Conservation (phyloP, 2,329 filamentous ascomycete genomes). For the Monosporascus ibericus region DNA sequence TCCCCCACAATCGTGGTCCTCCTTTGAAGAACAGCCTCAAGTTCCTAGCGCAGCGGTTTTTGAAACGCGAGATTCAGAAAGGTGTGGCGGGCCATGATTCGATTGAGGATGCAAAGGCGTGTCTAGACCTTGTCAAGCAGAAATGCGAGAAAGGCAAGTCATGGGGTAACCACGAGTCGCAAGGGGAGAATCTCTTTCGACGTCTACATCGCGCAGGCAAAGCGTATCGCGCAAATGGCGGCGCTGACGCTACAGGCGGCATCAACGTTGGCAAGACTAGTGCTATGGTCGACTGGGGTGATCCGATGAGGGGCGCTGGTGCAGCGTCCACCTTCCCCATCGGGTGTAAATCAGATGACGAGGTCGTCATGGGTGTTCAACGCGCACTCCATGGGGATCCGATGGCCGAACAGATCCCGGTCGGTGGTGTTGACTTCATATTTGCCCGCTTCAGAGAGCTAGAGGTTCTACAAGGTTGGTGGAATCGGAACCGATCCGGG, state of each 20-base stretch:
- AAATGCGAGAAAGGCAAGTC: conserved; percentile 89
- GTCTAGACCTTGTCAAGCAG: conserved; percentile 86
- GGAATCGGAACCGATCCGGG: conserved; percentile 52
- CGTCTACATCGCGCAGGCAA: conserved; percentile 63
- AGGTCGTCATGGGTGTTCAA: conserved; percentile 48
- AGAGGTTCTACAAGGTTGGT: conserved; percentile 61
- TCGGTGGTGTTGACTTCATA: conserved; percentile 59
- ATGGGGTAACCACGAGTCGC: conserved; percentile 76
- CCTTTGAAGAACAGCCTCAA: conserved; percentile 88
- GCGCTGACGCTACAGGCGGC: conserved; percentile 50
- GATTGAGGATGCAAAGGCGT: conserved; percentile 85
- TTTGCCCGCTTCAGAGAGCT: conserved; percentile 62
- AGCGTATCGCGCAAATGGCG: conserved; percentile 56
- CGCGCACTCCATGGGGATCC: conserved; percentile 54
- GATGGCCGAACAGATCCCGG: conserved; percentile 50
- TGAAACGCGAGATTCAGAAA: conserved; percentile 83
- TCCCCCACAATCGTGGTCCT: conserved; percentile 82
- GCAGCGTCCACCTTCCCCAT: conserved; percentile 51
- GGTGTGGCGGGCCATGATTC: conserved; percentile 75
- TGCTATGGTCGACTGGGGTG: conserved; percentile 85
- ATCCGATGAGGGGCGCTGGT: conserved; percentile 56
- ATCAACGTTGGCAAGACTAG: conserved; percentile 54
- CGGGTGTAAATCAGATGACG: conserved; percentile 53
- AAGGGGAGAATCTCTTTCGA: conserved; percentile 84
- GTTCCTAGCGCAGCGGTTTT: conserved; percentile 80